Base-by-base conservation (phyloP, 148 eudicot genomes). In the Cornus kousa region DNA sequence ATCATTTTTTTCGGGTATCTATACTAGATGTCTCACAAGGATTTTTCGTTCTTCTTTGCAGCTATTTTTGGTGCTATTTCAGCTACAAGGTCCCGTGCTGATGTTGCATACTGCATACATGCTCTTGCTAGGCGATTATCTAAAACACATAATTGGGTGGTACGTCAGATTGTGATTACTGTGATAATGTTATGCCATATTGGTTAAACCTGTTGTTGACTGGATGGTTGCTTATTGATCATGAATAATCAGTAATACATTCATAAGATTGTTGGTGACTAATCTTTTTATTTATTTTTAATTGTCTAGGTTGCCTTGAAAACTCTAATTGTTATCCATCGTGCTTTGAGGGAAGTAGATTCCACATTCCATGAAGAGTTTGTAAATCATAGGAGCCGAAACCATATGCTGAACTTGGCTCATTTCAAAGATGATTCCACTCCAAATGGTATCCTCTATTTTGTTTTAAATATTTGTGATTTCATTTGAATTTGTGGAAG, bases 401-500 rank as follows among this genome's bases (percentile, higher is more conserved):
- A 62, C 76, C 99, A 90, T 83, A 87, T 93, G 89, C 91, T 92
- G 80, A 96, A 96, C 87, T 80, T 96, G 89, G 83, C 94, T 20
- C 97, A 96, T 86, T 96, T 96, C 82, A 93, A 90, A 85, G 99
- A 96, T 72, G 99, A 96, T 85, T 96, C 99, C 48, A 91, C 98
- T 87, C 92, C 99, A 43, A 87, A 80, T 78, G 99, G 99, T 96
- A 83, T 60, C 72, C 11, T 76, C 20, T 48, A 35, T 19, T 14
- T 3, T 9, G 12, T 20, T 46, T 10, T 32, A 68, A 76, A 9
- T 62, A 7, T 62, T 17, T 62, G 22, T n/a, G 23, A 20, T 62
- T 43, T 43, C 48, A 4, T 43, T 62, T 62, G 22, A 62, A 19
- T 37, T 43, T 53, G 13, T 11, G 28, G 39, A 39, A 67, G n/a